Evolutionary conservation across 495 filamentous ascomycete genomes (phyloP).

Genomic region (Paragyromitra xinjiangensis): DNA sequence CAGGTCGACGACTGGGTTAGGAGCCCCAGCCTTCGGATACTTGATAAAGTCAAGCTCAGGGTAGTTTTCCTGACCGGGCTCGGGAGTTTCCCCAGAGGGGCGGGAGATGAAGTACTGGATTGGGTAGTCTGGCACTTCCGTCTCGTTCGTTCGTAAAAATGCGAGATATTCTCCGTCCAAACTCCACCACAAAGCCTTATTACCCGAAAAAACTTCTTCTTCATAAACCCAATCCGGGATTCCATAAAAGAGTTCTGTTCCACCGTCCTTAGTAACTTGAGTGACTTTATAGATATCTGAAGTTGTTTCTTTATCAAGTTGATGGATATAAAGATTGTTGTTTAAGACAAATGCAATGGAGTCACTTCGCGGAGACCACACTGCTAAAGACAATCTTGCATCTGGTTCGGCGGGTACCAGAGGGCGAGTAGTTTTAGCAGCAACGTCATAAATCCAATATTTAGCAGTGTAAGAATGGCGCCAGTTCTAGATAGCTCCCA

Average conservation of each 20-base stretch:
- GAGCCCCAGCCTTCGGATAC: conserved; percentile 94
- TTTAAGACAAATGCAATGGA: conserved; percentile 82
- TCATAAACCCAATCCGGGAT: conserved; percentile 99
- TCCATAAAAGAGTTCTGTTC: conserved; percentile 87
- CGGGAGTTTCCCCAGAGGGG: conserved; percentile 78
- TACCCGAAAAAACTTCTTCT: conserved; percentile 86
- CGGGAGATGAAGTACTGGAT: conserved; percentile 91
- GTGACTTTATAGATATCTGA: conserved; percentile 64
- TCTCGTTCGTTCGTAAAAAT: conserved; percentile 92
- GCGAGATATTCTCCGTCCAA: conserved; percentile 86
- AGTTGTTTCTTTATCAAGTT: conserved; percentile 64
- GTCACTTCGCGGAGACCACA: conserved; percentile 89
- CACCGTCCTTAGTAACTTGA: conserved; percentile 86
- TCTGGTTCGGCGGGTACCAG: conserved; percentile 74
- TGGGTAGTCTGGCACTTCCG: conserved; percentile 88
- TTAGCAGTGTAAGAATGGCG: conserved; percentile 82
- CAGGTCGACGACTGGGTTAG: conserved; percentile 87
- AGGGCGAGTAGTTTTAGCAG: conserved; percentile 77
- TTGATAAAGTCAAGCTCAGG: conserved; percentile 92
- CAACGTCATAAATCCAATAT: conserved; percentile 96
- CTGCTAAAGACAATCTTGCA: conserved; percentile 81
- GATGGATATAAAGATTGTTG: conserved; percentile 88
- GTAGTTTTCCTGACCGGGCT: conserved; percentile 82
- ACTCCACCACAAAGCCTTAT: conserved; percentile 93
- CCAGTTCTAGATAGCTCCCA: conserved; percentile 72